These are phyloP conservation scores for Cryptosporidium tyzzeri DNA, from an alignment of 169 alveolate species.

Conservation along the genomic window DNA sequence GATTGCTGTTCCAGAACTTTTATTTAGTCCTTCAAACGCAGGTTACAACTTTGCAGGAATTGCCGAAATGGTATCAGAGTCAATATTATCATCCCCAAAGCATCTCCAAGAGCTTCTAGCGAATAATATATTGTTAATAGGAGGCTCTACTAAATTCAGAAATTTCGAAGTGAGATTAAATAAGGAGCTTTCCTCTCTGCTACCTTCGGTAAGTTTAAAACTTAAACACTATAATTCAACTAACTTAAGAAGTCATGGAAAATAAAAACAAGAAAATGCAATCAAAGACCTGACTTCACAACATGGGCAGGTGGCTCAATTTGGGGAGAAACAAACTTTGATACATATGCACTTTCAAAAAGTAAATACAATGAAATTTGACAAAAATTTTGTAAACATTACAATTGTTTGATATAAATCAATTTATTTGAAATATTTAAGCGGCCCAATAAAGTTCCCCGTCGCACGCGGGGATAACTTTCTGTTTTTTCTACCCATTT, in stretches of 20 bases:
- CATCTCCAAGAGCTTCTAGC: slow-evolving; percentile 60
- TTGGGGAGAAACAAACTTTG: slow-evolving; percentile 51
- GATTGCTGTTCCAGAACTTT: slow-evolving; percentile 46
- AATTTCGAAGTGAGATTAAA: slow-evolving; percentile 47
- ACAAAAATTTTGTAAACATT: not conserved
- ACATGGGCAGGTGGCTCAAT: slow-evolving; percentile 71
- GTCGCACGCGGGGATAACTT: slow-evolving; percentile 74
- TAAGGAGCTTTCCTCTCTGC: slow-evolving; percentile 7
- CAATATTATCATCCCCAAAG: slow-evolving; percentile 40
- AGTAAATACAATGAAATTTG: slow-evolving; percentile 20
- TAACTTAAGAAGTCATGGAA: slow-evolving; percentile 26
- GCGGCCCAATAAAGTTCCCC: slow-evolving; percentile 23
- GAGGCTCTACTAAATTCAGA: slow-evolving; percentile 63
- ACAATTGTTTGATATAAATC: not conserved
- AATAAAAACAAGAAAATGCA: slow-evolving; percentile 15
- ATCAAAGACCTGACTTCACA: slow-evolving; percentile 34
- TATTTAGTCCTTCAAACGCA: slow-evolving; percentile 33
- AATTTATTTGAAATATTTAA: not conserved
- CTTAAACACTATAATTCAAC: not conserved
- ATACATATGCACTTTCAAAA: slow-evolving; percentile 6
- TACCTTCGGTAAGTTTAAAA: slow-evolving; percentile 57
- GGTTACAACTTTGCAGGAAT: slow-evolving; percentile 57
- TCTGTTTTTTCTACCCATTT: slow-evolving; percentile 18
- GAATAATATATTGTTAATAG: slow-evolving; percentile 39
- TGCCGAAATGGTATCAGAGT: slow-evolving; percentile 63